Evolutionary conservation across 1,284 basidiomycete genomes (phyloP).

Genomic region (Schizophyllum commune): DNA sequence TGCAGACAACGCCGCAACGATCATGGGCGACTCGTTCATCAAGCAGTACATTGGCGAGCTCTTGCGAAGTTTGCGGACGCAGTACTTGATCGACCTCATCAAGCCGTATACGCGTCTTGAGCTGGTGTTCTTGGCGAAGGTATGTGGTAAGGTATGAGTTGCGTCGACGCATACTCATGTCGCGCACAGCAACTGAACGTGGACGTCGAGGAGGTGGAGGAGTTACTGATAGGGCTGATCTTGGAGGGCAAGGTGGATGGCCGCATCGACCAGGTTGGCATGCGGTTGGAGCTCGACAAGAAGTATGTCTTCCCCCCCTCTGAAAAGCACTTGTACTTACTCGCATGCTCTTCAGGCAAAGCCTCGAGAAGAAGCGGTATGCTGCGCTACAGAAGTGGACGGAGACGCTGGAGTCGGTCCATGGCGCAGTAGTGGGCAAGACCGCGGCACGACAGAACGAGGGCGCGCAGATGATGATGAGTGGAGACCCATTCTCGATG

Average conservation of each 20-base stretch:
- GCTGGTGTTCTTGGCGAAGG: slow-evolving; percentile 85
- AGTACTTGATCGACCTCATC: slow-evolving; percentile 96
- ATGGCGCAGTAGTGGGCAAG: slow-evolving; percentile 67
- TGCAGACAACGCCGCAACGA: slow-evolving; percentile 84
- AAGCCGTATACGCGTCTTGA: slow-evolving; percentile 94
- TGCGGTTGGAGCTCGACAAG: slow-evolving; percentile 83
- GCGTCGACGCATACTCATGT: slow-evolving; percentile 3
- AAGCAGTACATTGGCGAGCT: slow-evolving; percentile 92
- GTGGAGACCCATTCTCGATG: slow-evolving; percentile 1
- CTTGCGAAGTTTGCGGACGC: slow-evolving; percentile 85
- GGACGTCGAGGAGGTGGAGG: slow-evolving; percentile 82
- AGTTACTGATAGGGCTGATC: slow-evolving; percentile 88
- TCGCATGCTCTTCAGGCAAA: slow-evolving; percentile 46
- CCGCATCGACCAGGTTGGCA: slow-evolving; percentile 91
- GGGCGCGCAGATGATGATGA: neutral
- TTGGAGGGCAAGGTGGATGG: slow-evolving; percentile 94
- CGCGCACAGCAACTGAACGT: slow-evolving; percentile 82
- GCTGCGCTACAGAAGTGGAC: slow-evolving; percentile 79
- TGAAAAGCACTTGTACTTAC: slow-evolving; percentile 5
- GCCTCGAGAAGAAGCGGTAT: slow-evolving; percentile 78
- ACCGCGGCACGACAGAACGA: slow-evolving; percentile 27
- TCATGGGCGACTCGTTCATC: slow-evolving; percentile 95
- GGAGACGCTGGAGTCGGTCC: slow-evolving; percentile 64
- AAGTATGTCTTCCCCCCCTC: slow-evolving; percentile 47
- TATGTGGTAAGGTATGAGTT: slow-evolving; percentile 21